phyloP scores from a whole-genome alignment of 495 filamentous ascomycete genomes.

The Staphylotrichum tortipilum region DNA sequence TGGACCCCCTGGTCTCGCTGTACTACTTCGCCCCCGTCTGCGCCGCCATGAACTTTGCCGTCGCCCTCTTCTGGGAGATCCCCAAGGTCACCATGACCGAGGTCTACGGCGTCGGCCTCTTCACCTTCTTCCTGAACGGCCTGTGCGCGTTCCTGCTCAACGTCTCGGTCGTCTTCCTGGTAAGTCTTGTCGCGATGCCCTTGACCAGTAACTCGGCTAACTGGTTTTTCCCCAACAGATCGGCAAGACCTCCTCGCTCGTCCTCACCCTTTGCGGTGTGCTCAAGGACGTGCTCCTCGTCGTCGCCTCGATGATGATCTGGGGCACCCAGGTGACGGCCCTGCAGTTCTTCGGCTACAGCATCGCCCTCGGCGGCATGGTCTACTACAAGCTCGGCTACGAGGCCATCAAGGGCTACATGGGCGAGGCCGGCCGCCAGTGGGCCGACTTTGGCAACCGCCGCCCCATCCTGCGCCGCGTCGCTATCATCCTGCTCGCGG shows the following conservation, averaged over 20 bases:
- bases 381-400: conserved; percentile 94
- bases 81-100: conserved; percentile 62
- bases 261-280: conserved; percentile 95
- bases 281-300: conserved; percentile 98
- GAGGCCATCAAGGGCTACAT: conserved; percentile 76
- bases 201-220: conserved; percentile 16
- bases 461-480: conserved; percentile 70
- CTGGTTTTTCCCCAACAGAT: conserved; percentile 51
- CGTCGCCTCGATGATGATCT: conserved; percentile 78
- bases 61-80: conserved; percentile 71
- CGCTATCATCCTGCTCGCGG: conserved; percentile 50
- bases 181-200: conserved; percentile 39
- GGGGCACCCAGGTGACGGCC: conserved; percentile 68
- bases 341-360: conserved; percentile 94
- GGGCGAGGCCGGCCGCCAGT: conserved; percentile 57
- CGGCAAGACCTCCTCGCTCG: conserved; percentile 91
- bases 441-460: conserved; percentile 76
- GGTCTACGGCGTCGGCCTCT: conserved; percentile 65
- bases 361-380: conserved; percentile 79
- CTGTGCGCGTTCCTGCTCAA: conserved; percentile 80
- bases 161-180: conserved; percentile 88
- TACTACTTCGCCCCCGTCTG: conserved; percentile 96
- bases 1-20: conserved; percentile 91
- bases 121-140: conserved; percentile 71
- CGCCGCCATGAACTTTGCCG: conserved; percentile 76